Conservation (phyloP, 2,329 filamentous ascomycete species). For the Neurospora crassa region DNA sequence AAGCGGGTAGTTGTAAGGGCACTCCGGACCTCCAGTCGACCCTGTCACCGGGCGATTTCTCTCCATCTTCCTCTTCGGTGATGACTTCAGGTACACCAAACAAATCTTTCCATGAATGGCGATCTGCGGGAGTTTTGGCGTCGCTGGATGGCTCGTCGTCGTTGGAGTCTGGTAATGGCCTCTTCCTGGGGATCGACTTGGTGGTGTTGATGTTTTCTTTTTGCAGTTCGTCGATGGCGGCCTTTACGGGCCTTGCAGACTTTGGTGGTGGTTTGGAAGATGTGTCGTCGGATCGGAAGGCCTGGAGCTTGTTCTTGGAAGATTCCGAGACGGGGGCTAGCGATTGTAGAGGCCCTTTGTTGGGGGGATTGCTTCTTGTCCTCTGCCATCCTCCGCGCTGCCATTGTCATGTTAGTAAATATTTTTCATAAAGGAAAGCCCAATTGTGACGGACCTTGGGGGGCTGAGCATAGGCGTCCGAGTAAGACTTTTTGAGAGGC, state of each 20-base stretch:
- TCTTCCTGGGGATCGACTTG: conserved; percentile 6
- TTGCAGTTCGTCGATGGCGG: conserved; percentile 15
- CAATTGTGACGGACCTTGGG: conserved; percentile 5
- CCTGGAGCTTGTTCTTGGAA: conserved; percentile 51
- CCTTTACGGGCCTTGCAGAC: conserved; percentile 3
- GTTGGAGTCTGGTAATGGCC: conserved; percentile 11
- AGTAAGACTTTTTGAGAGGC: conserved; percentile 10
- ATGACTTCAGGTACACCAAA: conserved; percentile 32
- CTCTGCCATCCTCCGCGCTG: conserved; percentile 42
- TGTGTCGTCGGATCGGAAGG: conserved; percentile 39
- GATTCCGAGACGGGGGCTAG: conserved; percentile 43
- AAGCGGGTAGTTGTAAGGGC: conserved; percentile 30
- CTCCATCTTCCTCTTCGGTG: conserved; percentile 26
- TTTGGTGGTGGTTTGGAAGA: background rate
- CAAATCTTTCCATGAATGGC: conserved; percentile 49
- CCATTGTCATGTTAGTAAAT: background rate
- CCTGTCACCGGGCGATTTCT: conserved; percentile 49
- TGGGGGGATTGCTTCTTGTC: conserved; percentile 40
- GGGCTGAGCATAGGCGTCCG: conserved; percentile 3
- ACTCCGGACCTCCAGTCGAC: conserved; percentile 43
- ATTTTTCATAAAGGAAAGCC: background rate
- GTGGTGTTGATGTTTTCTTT: conserved; percentile 7
- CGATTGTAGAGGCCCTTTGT: conserved; percentile 24
- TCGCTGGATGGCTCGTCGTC: conserved; percentile 14
- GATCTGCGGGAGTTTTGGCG: conserved; percentile 39